Evolutionary conservation across 352 stramenopile genomes (phyloP), one percentile per base, ranked within the genome.

Genomic region (Globisporangium barbulae): DNA sequence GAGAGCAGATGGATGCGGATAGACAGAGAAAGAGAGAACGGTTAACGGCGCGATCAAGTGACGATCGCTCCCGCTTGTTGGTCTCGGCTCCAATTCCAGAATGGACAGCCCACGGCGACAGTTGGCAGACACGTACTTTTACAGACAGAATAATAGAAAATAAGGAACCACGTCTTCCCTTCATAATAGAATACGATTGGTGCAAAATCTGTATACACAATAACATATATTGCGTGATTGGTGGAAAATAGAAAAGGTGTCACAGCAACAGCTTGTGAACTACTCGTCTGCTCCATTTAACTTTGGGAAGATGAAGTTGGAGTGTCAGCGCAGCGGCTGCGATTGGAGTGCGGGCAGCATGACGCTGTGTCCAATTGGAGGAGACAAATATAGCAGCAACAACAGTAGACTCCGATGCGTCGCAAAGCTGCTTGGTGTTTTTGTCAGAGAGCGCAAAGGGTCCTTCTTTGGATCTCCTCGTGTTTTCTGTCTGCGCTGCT

Each of bases 61-160:
- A 28, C 25, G 31, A 21, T 5, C n/a, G 30, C 55, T 61, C 22
- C 33, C 12, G 33, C 47, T 64, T 65, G 33, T 59, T 25, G 31
- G 35, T 42, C 45, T 59, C 59, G 48, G 50, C 59, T 57, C 47
- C 21, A 65, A 57, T 53, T 65, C 44, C 50, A 65, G 35, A 65
- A 57, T 65, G 59, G 45, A 53, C 9, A 39, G 22, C 58, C 58
- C 12, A 10, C n/a, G 30, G 28, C 25, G 21, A 55, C 31, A 57
- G 58, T 63, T 63, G 58, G 31, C 41, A 15, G 53, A 17, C 9
- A 12, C 30, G 45, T 50, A 64, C 58, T 64, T 13, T 48, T 57
- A 2, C n/a, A 30, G 58, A 64, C 58, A 33, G 1, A 64, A 55
- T 50, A 64, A 49, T 54, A 30, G 9, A 17, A 17, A 21, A 37